Percentiles rank a stretch among this genome's conserved stretches.
These are phyloP conservation scores for Arabis hirsuta DNA, from an alignment of 345 rosid species.

Conservation along the genomic window DNA sequence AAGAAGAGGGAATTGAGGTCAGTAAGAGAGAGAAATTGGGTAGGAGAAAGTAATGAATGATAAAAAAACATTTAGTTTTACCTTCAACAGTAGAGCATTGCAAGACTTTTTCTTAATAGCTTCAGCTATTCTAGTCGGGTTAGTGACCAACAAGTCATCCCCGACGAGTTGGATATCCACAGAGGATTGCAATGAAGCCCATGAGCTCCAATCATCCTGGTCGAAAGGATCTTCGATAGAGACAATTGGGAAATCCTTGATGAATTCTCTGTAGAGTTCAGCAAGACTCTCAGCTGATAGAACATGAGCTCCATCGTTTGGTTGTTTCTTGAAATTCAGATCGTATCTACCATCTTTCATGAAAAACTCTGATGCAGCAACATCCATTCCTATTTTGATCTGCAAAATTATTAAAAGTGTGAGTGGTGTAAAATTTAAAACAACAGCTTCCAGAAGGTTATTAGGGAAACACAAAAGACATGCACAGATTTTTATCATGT, in stretches of 20 bases:
- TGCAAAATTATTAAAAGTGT: conserved; percentile 36
- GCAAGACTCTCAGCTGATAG: conserved; percentile 79
- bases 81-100: conserved; percentile 93
- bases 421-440: conserved; percentile 10
- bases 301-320: conserved; percentile 86
- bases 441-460: not conserved
- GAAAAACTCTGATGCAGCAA: conserved; percentile 95
- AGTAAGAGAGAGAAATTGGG: not conserved
- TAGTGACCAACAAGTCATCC: conserved; percentile 96
- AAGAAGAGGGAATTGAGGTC: not conserved
- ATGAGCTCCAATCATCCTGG: conserved; percentile 98
- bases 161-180: conserved; percentile 93
- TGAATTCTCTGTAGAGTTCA: conserved; percentile 81
- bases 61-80: conserved; percentile 12
- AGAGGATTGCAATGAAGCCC: conserved; percentile 86
- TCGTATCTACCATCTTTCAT: conserved; percentile 85
- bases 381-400: conserved; percentile 99
- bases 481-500: not conserved
- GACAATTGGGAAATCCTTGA: conserved; percentile 87
- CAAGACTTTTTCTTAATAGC: conserved; percentile 90
- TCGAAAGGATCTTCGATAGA: conserved; percentile 98
- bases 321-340: conserved; percentile 94
- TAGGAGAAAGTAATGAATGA: not conserved
- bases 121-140: conserved; percentile 92
- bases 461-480: conserved; percentile 1